These are phyloP conservation scores for Pyracantha coccinea DNA, from an alignment of 331 rosid genomes.

Conservation along the genomic window DNA sequence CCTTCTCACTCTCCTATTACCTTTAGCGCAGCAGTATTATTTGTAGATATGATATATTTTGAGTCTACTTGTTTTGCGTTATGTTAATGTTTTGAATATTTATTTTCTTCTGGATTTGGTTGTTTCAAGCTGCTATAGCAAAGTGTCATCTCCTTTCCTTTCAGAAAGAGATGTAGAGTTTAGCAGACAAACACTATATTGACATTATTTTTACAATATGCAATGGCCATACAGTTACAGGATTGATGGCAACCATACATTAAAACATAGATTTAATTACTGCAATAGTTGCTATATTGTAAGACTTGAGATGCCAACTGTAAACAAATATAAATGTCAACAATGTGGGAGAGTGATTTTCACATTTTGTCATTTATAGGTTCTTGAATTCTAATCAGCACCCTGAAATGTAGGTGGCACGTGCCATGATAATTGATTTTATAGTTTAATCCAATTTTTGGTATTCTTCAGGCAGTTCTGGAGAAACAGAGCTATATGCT, in stretches of 20 bases:
- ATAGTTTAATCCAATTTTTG: background rate
- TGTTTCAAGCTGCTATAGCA: no score
- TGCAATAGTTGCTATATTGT: background rate
- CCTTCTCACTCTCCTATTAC: background rate
- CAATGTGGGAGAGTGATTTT: background rate
- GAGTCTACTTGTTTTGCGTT: no score
- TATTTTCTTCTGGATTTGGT: no score
- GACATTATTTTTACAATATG: no score
- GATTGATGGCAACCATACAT: background rate
- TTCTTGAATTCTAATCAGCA: background rate
- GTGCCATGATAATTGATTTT: background rate
- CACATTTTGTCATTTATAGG: background rate
- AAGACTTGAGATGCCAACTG: background rate
- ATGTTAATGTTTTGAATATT: no score
- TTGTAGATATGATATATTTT: no score
- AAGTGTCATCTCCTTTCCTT: no score
- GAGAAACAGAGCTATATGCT: constrained; percentile 99
- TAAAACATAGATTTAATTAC: background rate
- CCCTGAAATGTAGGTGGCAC: background rate
- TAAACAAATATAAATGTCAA: background rate
- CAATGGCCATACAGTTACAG: no score
- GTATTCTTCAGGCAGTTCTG: constrained; percentile 75
- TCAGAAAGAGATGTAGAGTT: no score
- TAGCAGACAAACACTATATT: no score
- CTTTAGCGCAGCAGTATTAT: background rate